Evolutionary conservation across 768 basidiomycete genomes (phyloP).

Genomic region (Boletales sp.): DNA sequence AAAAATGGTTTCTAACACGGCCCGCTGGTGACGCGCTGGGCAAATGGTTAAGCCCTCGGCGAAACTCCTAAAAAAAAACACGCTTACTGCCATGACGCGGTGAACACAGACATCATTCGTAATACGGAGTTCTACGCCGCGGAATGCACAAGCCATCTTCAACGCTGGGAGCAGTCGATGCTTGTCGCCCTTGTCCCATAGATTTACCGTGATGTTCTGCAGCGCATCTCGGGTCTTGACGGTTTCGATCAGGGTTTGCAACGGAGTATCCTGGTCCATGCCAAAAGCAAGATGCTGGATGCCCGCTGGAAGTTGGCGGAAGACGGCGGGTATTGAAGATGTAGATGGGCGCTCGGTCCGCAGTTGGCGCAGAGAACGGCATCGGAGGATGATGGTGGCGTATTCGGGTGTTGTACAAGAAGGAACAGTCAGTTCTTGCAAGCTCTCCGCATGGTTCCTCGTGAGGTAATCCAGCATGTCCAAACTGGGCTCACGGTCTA

Average conservation of each 20-base stretch:
- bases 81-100: constrained; percentile 49
- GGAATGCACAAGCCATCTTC: constrained; percentile 61
- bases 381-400: constrained; percentile 43
- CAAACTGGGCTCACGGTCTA: constrained; percentile 57
- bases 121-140: constrained; percentile 53
- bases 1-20: constrained; percentile 15
- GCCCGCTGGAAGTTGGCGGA: constrained; percentile 45
- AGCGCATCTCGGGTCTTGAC: constrained; percentile 46
- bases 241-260: constrained; percentile 53
- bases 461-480: constrained; percentile 56
- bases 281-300: constrained; percentile 60
- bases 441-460: constrained; percentile 42
- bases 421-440: constrained; percentile 58
- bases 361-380: constrained; percentile 49
- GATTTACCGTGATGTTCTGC: constrained; percentile 48
- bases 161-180: constrained; percentile 52
- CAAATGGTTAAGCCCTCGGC: constrained; percentile 10
- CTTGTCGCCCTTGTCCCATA: constrained; percentile 49
- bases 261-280: constrained; percentile 50
- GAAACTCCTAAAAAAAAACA: constrained; percentile 6
- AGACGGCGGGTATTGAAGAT: constrained; percentile 37
- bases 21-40: constrained; percentile 14
- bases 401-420: constrained; percentile 48
- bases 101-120: constrained; percentile 51
- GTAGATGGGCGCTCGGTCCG: constrained; percentile 52